Evolutionary conservation across 2,329 filamentous ascomycete genomes (phyloP).

Genomic region (Diaporthe helianthi): DNA sequence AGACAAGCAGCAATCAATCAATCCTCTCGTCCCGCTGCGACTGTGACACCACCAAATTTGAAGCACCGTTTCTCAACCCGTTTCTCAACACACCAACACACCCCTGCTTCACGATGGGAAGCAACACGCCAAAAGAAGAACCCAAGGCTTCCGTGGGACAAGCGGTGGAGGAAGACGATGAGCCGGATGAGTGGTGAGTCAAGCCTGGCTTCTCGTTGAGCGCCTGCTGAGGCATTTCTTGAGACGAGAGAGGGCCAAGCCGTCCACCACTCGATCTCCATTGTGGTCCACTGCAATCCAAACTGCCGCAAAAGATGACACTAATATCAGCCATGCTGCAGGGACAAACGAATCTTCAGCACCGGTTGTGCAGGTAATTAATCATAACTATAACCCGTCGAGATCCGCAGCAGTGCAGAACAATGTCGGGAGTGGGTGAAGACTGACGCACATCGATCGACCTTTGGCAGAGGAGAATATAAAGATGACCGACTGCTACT

Average conservation of each 20-base stretch:
- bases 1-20: background rate
- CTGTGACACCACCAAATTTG: conserved; percentile 23
- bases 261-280: background rate
- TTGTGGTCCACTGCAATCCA: background rate
- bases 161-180: conserved; percentile 73
- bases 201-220: too few relatives aligned
- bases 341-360: conserved; percentile 98
- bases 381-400: too few relatives aligned
- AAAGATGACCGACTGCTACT: conserved; percentile 94
- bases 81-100: conserved; percentile 38
- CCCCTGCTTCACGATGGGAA: conserved; percentile 31
- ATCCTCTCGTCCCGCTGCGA: background rate
- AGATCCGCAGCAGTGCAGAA: background rate
- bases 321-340: conserved; percentile 47
- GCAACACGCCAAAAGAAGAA: conserved; percentile 62
- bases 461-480: conserved; percentile 75
- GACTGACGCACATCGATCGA: background rate
- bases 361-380: conserved; percentile 84
- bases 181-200: conserved; percentile 91
- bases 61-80: background rate
- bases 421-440: background rate
- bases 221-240: conserved; percentile 19
- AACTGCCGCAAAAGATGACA: background rate
- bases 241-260: conserved; percentile 11
- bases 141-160: conserved; percentile 47